These are phyloP conservation scores for Mycena venus DNA, from an alignment of 768 basidiomycete species.

Conservation along the genomic window DNA sequence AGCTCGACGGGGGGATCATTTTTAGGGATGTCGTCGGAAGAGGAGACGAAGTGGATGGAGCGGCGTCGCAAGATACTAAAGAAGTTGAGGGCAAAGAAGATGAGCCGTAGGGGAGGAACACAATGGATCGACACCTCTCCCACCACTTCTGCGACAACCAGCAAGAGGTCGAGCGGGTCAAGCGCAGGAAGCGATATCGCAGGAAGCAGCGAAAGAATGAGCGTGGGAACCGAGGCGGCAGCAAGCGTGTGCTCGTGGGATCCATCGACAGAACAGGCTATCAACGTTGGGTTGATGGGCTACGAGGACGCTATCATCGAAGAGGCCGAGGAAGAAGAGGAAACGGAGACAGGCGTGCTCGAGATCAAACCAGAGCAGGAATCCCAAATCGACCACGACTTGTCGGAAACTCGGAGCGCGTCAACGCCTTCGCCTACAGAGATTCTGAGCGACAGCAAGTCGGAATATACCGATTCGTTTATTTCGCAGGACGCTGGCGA, in stretches of 20 bases:
- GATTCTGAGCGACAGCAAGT: background rate
- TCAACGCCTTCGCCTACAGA: background rate
- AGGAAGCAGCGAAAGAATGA: background rate
- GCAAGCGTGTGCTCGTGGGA: constrained; percentile 27
- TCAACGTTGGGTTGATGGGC: constrained; percentile 24
- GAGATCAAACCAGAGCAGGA: constrained; percentile 8
- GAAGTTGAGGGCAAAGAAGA: constrained; percentile 28
- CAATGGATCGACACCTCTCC: constrained; percentile 25
- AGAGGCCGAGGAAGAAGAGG: constrained; percentile 27
- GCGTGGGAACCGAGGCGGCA: background rate
- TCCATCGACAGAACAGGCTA: constrained; percentile 18
- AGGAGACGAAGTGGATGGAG: constrained; percentile 33
- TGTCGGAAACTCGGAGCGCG: background rate
- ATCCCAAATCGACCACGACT: background rate
- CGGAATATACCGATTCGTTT: constrained; percentile 26
- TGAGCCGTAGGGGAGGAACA: constrained; percentile 23
- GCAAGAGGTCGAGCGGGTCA: background rate
- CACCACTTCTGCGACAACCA: background rate
- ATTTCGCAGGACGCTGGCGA: constrained; percentile 10
- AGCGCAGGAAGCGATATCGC: background rate
- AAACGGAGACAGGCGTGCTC: background rate
- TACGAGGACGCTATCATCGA: constrained; percentile 26
- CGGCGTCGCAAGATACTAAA: constrained; percentile 22
- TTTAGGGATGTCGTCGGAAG: constrained; percentile 24
- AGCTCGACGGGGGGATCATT: constrained; percentile 27